Evolutionary conservation across 352 stramenopile species (phyloP).

Genomic region (Globisporangium rhizosaccharum): DNA sequence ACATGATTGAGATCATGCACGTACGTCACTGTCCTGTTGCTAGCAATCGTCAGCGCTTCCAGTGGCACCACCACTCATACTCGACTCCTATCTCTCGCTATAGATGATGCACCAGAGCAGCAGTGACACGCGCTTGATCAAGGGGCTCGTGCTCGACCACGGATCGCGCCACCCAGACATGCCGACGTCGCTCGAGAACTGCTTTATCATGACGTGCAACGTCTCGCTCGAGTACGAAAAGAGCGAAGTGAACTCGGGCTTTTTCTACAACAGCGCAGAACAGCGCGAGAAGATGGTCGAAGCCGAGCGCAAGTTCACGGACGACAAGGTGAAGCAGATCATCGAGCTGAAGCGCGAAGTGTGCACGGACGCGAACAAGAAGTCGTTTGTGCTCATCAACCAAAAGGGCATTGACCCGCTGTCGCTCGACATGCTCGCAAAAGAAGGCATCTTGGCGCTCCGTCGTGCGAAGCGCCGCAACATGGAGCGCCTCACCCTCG

Average conservation of each 20-base stretch:
- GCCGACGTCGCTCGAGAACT: constrained; percentile 95
- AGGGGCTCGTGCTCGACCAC: constrained; percentile 98
- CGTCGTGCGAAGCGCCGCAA: constrained; percentile 98
- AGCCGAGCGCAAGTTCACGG: constrained; percentile 92
- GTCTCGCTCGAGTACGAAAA: constrained; percentile 99
- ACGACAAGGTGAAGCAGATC: constrained; percentile 96
- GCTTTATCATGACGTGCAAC: constrained; percentile 99
- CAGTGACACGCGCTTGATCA: constrained; percentile 92
- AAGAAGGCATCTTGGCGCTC: constrained; percentile 98
- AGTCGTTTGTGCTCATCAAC: constrained; percentile 99
- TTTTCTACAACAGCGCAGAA: constrained; percentile 98
- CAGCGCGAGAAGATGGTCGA: constrained; percentile 98
- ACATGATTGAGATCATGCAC: constrained; percentile 99
- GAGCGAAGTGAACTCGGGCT: constrained; percentile 97
- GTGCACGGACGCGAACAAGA: constrained; percentile 93
- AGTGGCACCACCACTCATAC: neutral
- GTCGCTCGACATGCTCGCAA: constrained; percentile 99
- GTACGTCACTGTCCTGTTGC: constrained; percentile 28
- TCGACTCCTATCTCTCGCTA: neutral
- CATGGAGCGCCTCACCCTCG: constrained; percentile 99
- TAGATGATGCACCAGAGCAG: constrained; percentile 96
- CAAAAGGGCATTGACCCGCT: constrained; percentile 99
- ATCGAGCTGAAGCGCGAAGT: constrained; percentile 98
- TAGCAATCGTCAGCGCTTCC: neutral
- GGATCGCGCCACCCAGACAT: constrained; percentile 98